Evolutionary conservation across 2,329 filamentous ascomycete genomes (phyloP), one percentile per base, ranked within the genome.

Genomic region (Apiospora hydei): DNA sequence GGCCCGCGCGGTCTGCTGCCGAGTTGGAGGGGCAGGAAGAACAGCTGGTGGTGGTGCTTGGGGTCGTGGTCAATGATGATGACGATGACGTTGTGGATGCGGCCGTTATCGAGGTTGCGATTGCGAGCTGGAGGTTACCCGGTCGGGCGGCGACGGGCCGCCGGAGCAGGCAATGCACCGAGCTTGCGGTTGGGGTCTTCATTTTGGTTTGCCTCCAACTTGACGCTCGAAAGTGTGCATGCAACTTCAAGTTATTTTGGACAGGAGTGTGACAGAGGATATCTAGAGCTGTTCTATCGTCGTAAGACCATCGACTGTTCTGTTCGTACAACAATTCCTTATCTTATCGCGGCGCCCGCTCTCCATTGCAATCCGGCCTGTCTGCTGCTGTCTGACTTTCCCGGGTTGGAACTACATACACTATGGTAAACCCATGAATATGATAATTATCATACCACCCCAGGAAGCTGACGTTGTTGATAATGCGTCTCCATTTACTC

Each of bases 1-100:
- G 46, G 82, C 4, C 24, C 44, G 30, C 13, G 69, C 24, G 1
- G 69, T 69, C 8, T 34, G 34, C 30, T 61, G 53, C 11, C 30
- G 53, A 46, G 43, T 4, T 38, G 14, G 30, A 26, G 43, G 43
- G 1, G 26, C 21, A 10, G 4, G 16, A 21, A 10, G 24, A n/a
- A 30, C 21, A 44, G 66, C 3, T 18, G 16, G 10, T 64, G 16
- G 10, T 64, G 57, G 57, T 38, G 21, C 30, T 6, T 8, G 10
- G 4, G 34, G 30, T 24, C 10, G 57, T 26, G 1, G 26, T 13
- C 34, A 13, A 68, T 18, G 66, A 24, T 51, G 66, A 24, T 38
- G 85, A 67, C 34, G 44, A 26, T 38, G 26, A 13, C 13, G 38
- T 16, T 43, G 64, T 44, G 41, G n/a, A 13, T 68, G 66, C n/a